Conservation (phyloP, 164 flowering plant genomes). For the Cinnamomum chago region DNA sequence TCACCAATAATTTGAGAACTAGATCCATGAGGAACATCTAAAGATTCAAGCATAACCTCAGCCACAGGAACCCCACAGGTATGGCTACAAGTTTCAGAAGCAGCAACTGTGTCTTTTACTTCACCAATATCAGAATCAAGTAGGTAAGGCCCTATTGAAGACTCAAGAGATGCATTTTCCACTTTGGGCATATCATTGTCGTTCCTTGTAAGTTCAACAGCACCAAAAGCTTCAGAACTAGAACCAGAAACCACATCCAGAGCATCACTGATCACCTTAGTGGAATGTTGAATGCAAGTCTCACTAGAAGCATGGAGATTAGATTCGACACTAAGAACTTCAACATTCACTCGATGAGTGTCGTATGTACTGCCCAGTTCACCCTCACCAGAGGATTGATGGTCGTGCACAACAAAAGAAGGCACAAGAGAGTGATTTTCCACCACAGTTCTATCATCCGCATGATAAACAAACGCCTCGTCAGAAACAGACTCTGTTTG, state of each 20-base stretch:
- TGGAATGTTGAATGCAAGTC: background rate
- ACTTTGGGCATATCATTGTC: background rate
- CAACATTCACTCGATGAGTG: background rate
- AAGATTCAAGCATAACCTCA: background rate
- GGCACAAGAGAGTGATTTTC: constrained; percentile 2
- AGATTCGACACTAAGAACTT: background rate
- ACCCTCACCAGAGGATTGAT: background rate
- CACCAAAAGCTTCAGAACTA: constrained; percentile 12
- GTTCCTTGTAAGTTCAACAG: background rate
- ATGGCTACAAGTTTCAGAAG: background rate
- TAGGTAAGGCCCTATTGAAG: background rate
- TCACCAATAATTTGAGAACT: background rate
- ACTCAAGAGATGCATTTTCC: background rate
- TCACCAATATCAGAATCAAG: background rate
- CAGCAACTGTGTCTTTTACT: background rate
- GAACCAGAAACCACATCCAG: background rate
- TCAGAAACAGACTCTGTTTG: background rate
- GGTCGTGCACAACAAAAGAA: background rate
- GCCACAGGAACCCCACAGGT: background rate
- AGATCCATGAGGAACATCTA: background rate
- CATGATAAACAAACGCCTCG: background rate
- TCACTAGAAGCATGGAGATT: background rate
- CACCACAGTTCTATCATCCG: background rate
- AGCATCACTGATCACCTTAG: background rate
- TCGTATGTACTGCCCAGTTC: background rate